A percentile compares a stretch with the other conserved stretches of the same genome.
Evolutionary conservation across 2,329 filamentous ascomycete genomes (phyloP).

Genomic region (Bipolaris oryzae): DNA sequence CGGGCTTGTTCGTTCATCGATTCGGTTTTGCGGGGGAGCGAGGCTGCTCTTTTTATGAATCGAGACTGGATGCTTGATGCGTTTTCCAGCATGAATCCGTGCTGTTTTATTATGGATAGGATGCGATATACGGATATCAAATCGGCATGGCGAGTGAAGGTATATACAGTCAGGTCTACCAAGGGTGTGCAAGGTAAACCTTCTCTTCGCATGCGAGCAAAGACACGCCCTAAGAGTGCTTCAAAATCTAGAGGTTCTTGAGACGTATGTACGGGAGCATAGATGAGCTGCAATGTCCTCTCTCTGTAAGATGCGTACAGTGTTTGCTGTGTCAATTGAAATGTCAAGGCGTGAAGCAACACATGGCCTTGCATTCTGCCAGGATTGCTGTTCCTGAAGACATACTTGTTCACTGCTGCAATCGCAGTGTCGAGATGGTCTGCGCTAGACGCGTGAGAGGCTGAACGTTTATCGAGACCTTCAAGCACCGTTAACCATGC

Average conservation of each 20-base stretch:
- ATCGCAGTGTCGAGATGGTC: conserved; percentile 2
- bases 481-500: conserved; percentile 31
- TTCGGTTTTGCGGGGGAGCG: conserved; percentile 5
- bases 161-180: conserved; percentile 15
- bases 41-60: conserved; percentile 7
- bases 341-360: conserved; percentile 8
- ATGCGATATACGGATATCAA: conserved; percentile 17
- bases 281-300: conserved; percentile 3
- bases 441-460: neutral
- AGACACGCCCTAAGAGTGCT: conserved; percentile 17
- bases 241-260: conserved; percentile 6
- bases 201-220: conserved; percentile 16
- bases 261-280: neutral
- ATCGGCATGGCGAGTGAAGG: conserved; percentile 12
- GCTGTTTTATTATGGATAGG: conserved; percentile 14
- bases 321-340: conserved; percentile 1
- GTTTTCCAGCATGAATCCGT: conserved; percentile 14
- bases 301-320: conserved; percentile 1
- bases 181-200: conserved; percentile 24
- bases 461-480: conserved; percentile 16
- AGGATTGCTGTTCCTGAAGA: neutral
- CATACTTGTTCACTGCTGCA: neutral
- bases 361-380: neutral
- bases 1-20: conserved; percentile 3
- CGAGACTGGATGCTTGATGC: conserved; percentile 12